These are phyloP conservation scores for Lunularia cruciata DNA, from an alignment of 225 moss, liverwort and hornwort species.

Conservation along the genomic window DNA sequence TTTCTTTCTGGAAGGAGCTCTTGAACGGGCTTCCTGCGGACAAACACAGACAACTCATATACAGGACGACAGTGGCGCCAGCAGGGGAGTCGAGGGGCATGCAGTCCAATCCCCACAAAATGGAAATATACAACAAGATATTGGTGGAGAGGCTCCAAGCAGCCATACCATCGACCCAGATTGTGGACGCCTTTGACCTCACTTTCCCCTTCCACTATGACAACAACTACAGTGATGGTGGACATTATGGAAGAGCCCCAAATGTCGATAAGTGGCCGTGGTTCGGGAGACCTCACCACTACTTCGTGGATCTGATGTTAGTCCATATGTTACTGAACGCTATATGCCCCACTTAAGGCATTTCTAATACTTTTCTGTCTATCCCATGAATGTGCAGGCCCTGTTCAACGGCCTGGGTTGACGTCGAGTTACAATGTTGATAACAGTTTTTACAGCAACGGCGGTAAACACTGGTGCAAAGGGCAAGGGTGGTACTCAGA, in stretches of 20 bases:
- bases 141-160: slow-evolving; percentile 46
- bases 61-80: slow-evolving; percentile 42
- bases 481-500: too few relatives aligned
- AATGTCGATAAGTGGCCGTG: slow-evolving; percentile 28
- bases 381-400: too few relatives aligned
- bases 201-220: slow-evolving; percentile 44
- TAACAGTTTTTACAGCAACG: too few relatives aligned
- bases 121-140: slow-evolving; percentile 51
- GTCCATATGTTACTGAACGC: slow-evolving; percentile 43
- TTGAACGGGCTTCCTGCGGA: slow-evolving; percentile 18
- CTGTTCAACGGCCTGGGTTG: too few relatives aligned
- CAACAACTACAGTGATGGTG: slow-evolving; percentile 50
- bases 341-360: slow-evolving; percentile 16
- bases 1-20: slow-evolving; percentile 38
- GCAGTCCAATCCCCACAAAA: slow-evolving; percentile 43
- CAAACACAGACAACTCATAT: slow-evolving; percentile 22
- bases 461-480: too few relatives aligned
- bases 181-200: slow-evolving; percentile 43
- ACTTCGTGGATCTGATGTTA: slow-evolving; percentile 51
- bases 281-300: slow-evolving; percentile 43
- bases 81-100: slow-evolving; percentile 39
- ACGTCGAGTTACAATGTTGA: too few relatives aligned
- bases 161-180: slow-evolving; percentile 18
- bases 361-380: background rate
- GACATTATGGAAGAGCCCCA: slow-evolving; percentile 45